Percentiles rank a stretch among this genome's conserved stretches.
These are phyloP conservation scores for Quercus bicolor DNA, from an alignment of 306 rosid species.

Conservation along the genomic window DNA sequence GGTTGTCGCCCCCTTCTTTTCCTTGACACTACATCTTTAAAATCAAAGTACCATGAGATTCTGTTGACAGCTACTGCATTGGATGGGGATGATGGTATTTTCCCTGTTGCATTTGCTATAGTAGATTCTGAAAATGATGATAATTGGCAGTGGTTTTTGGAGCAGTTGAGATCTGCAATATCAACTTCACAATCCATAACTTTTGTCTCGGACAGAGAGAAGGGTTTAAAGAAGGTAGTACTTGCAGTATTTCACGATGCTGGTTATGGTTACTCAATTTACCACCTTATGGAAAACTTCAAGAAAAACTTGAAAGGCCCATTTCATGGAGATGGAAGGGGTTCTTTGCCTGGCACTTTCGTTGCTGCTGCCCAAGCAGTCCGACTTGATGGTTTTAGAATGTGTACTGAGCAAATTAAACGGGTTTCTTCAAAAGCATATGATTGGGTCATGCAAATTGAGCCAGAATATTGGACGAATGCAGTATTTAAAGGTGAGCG, in stretches of 20 bases:
- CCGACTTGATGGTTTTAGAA: constrained; percentile 34
- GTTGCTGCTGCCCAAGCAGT: constrained; percentile 44
- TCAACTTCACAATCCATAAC: constrained; percentile 32
- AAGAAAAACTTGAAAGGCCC: constrained; percentile 46
- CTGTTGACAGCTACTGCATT: constrained; percentile 47
- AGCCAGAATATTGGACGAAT: constrained; percentile 47
- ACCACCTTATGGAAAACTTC: constrained; percentile 50
- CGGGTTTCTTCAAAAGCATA: constrained; percentile 41
- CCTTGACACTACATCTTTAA: constrained; percentile 44
- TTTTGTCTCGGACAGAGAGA: constrained; percentile 49
- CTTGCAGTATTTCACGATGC: constrained; percentile 33
- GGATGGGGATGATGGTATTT: constrained; percentile 47
- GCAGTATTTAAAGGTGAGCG: constrained; percentile 45
- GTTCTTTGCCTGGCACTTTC: constrained; percentile 37
- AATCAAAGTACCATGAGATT: constrained; percentile 47
- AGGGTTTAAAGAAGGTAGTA: constrained; percentile 35
- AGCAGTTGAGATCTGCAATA: constrained; percentile 34
- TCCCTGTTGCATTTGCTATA: constrained; percentile 49
- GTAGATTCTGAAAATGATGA: constrained; percentile 42
- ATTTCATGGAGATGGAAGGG: constrained; percentile 48
- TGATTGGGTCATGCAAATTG: constrained; percentile 39
- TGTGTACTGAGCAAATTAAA: constrained; percentile 38
- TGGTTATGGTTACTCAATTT: constrained; percentile 42
- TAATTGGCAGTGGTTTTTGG: constrained; percentile 52
- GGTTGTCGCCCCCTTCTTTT: constrained; percentile 59